Base-by-base conservation (phyloP, 2,329 filamentous ascomycete genomes). In the Aspergillus puulaauensis region DNA sequence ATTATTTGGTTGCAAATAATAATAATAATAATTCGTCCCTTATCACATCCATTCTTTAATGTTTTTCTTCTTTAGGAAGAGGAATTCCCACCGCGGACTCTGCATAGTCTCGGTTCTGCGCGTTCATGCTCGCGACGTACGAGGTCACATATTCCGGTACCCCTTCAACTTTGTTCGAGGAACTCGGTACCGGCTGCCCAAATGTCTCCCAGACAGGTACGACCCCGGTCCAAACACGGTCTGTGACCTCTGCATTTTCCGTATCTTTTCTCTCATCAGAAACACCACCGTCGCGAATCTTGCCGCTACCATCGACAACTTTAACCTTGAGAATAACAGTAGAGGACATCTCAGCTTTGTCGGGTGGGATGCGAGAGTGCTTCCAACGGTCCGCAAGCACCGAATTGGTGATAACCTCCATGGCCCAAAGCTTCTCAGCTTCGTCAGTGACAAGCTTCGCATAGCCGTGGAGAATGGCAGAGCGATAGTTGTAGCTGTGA, bases 401-500 rank as follows among this genome's bases (percentile, higher is more conserved):
- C 39, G 83, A 81, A 71, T 96, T 83, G 2, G 91, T 96, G 70
- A 96, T 88, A 57, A 90, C 78, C 65, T 87, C 77, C 86, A 96
- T 89, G 7, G 90, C 91, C 76, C 84, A 95, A 5, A 90, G 70
- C 70, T 90, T 90, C 77, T 96, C 91, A 3, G 81, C 83, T 0
- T 76, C 72, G 59, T 89, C 84, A 2, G 84, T 83, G 6, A 96
- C 89, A 2, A 88, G 73, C 8, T 75, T 79, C 0, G 88, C 91
- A 70, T 87, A 84, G 1, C 91, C 92, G 68, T 93, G 91, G 12
- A 95, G 80, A 8, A 91, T 79, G 11, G 89, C 90, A 40, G 87
- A 91, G 61, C 90, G 90, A 77, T 95, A 96, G 79, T 96, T 93
- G 79, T 91, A 93, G 77, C 85, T 90, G 79, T 96, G 90, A 58